Evolutionary conservation across 2,329 filamentous ascomycete species (phyloP), one percentile per base, ranked within the genome.

Genomic region (Alternaria consortialis): DNA sequence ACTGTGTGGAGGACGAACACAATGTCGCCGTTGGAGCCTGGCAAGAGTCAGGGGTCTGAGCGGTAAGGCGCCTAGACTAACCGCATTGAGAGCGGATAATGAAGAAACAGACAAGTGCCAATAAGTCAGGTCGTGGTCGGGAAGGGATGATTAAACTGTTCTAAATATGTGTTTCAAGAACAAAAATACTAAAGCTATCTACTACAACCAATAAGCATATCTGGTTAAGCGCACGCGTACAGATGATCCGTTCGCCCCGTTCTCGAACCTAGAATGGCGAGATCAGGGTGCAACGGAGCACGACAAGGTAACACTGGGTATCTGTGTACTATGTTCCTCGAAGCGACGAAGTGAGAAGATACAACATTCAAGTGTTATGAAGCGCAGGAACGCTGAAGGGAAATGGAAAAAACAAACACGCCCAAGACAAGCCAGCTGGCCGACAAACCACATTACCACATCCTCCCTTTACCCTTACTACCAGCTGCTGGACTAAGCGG

Each of bases 401-500:
- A 39, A 60, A 32, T 23, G 11, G 6, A 23, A 31, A 23, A 20
- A 20, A 31, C 20, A 44, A 32, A 48, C 7, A 43, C 48, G 25
- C n/a, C n/a, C 29, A 20, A 37, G 13, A 36, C 13, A 48, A 27
- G 46, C 20, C 23, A 20, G 20, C 9, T 4, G 9, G 20, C n/a
- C 20, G 7, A 32, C 32, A 23, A 6, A 34, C 34, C 9, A 8
- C 17, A 48, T 42, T 54, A 69, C 66, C 67, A 68, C 58, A 69
- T 66, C 59, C 59, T 71, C 7, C 75, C 75, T 39, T 78, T 77
- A 0, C 74, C 71, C 44, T 74, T 74, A 9, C 65, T 64, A 15
- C 58, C 51, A 23, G 65, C 63, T 8, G 53, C 59, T 37, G 70
- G 69, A 61, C 65, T 76, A 43, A 78, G 56, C 12, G 73, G 67